A percentile compares a stretch with the other conserved stretches of the same genome.
These are phyloP conservation scores for Chrysoporthe deuterocubensis DNA, from an alignment of 2,329 filamentous ascomycete species.

Conservation along the genomic window DNA sequence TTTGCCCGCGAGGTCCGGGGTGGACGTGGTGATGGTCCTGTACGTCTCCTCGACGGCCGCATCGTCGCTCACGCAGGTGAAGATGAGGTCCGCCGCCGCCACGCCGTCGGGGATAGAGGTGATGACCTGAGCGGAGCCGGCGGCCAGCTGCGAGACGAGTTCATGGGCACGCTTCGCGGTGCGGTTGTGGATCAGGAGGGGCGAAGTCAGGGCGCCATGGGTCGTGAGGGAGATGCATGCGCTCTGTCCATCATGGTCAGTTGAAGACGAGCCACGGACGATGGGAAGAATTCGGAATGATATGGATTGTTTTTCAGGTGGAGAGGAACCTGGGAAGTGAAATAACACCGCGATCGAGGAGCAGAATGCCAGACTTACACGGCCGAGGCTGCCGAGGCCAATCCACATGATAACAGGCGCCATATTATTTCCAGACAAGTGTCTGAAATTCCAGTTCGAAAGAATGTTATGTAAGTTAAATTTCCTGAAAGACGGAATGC, in stretches of 20 bases:
- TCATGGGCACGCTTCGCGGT: not conserved
- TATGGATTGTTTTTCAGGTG: no score
- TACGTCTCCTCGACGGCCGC: constrained; percentile 4
- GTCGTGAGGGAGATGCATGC: constrained; percentile 2
- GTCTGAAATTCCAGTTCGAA: no score
- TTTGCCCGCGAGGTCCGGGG: not conserved
- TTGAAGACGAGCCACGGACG: no score
- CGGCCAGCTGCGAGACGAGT: not conserved
- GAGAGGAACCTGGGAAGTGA: not conserved
- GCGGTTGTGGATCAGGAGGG: constrained; percentile 13
- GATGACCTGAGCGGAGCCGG: not conserved
- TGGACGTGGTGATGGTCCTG: not conserved
- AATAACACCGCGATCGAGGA: not conserved
- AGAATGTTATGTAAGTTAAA: no score
- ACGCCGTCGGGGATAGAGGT: constrained; percentile 5
- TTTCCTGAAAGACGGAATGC: not conserved
- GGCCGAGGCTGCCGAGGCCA: constrained; percentile 9
- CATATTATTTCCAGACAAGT: not conserved
- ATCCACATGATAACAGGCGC: constrained; percentile 5
- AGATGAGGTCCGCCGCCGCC: constrained; percentile 3
- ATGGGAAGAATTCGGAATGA: no score
- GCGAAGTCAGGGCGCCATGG: not conserved
- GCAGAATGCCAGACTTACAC: not conserved
- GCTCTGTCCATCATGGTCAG: not conserved
- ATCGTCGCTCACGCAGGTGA: constrained; percentile 16